Base-by-base conservation (phyloP, 352 stramenopile genomes). In the Phytopythium litorale region DNA sequence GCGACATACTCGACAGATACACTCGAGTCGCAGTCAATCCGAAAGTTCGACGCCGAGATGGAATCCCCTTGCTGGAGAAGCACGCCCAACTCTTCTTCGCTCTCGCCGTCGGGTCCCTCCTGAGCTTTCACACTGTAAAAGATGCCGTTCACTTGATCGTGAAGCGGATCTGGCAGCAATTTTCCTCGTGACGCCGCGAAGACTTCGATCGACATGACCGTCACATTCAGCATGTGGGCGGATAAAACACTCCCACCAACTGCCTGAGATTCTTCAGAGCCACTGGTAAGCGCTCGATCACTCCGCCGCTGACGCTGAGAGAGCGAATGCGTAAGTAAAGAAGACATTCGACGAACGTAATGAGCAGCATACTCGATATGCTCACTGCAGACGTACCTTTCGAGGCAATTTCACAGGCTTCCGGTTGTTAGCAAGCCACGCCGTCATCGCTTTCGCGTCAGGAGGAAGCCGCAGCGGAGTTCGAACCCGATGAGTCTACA, bases 131-230 rank as follows among this genome's bases (percentile, higher is more conserved):
- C 68, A 21, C 72, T 72, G 38, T 87, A 93, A n/a, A 77, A 82
- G 21, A 96, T 69, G 4, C 72, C 70, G 5, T 74, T 73, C 9
- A 96, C 72, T 13, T 73, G 70, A 33, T 96, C 88, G 9, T 81
- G 56, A 4, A 76, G 70, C 21, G 88, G 87, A 64, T 97, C 84
- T 7, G 87, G 84, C 1, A 92, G 69, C 43, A 95, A 65, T n/a
- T 50, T 71, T 4, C 75, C 76, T 52, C 81, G 70, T 2, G 83
- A 89, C 40, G 64, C 63, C 0, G 79, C 78, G 66, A 87, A 85
- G 11, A 94, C 61, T 58, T 97, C 88, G 30, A 97, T 62, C 9
- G 86, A 93, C 21, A 97, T 50, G 28, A 91, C 67, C 3, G 87
- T 96, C 15, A 97, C 56, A 63, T 93, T 94, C 5, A 83, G 89